Evolutionary conservation across 441 rosid species (phyloP).

Genomic region (Metrosideros polymorpha): DNA sequence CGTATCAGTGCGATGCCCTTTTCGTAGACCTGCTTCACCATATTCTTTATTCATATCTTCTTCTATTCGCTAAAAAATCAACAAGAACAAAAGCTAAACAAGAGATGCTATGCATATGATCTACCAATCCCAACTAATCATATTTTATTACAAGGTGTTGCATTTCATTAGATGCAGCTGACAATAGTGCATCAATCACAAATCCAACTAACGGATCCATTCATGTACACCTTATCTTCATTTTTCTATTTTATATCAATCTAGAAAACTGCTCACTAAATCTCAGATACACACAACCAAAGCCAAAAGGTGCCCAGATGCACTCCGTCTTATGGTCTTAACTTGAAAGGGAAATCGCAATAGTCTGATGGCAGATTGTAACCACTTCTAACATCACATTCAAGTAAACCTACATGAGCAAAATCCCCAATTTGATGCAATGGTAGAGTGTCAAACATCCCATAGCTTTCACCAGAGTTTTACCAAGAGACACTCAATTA

Average conservation of each 20-base stretch:
- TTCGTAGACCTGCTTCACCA: too few species aligned
- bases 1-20: too few species aligned
- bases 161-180: not conserved
- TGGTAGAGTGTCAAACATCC: not conserved
- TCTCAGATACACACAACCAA: not conserved
- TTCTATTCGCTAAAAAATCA: not conserved
- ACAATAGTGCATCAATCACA: not conserved
- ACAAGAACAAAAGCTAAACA: not conserved
- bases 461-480: not conserved
- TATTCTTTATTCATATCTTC: too few species aligned
- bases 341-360: not conserved
- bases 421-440: not conserved
- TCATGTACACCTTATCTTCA: not conserved
- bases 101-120: not conserved
- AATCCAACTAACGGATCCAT: not conserved
- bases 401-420: not conserved
- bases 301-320: not conserved
- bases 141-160: too few species aligned
- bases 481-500: not conserved
- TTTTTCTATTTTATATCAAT: not conserved
- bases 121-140: too few species aligned
- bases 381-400: not conserved
- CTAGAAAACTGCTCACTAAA: not conserved
- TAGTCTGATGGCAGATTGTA: not conserved
- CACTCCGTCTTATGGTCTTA: not conserved